Percentiles rank a stretch among this genome's conserved stretches.
These are phyloP conservation scores for Thelonectria olida DNA, from an alignment of 2,329 filamentous ascomycete genomes.

Conservation along the genomic window DNA sequence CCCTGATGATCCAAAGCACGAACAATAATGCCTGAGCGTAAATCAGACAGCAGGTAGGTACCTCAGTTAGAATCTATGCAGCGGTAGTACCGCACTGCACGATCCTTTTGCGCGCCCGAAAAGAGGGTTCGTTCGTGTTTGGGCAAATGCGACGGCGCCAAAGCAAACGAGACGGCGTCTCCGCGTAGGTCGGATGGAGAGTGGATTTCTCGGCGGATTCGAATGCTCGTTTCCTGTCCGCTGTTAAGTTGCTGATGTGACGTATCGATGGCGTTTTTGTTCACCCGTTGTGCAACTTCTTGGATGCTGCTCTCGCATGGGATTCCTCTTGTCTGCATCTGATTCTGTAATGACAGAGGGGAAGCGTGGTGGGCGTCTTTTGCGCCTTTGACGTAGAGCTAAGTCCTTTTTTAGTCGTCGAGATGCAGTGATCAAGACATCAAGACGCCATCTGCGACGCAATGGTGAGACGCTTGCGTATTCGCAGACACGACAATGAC, in stretches of 20 bases:
- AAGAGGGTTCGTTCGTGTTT: slow-evolving; percentile 10
- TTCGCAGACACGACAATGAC: not conserved
- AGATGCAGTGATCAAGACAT: slow-evolving; percentile 5
- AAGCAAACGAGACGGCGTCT: slow-evolving; percentile 18
- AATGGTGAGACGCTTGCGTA: slow-evolving; percentile 22
- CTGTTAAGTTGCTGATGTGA: slow-evolving; percentile 7
- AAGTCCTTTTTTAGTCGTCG: slow-evolving; percentile 11
- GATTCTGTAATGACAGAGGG: slow-evolving; percentile 14
- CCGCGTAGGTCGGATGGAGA: slow-evolving; percentile 15
- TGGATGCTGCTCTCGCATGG: not conserved
- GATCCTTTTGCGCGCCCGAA: slow-evolving; percentile 8
- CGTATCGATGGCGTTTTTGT: slow-evolving; percentile 9
- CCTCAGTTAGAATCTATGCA: no score
- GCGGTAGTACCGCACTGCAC: no score
- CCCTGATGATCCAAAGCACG: not conserved
- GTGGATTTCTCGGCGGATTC: slow-evolving; percentile 12
- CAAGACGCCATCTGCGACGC: slow-evolving; percentile 19
- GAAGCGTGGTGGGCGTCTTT: slow-evolving; percentile 27
- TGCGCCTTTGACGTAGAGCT: slow-evolving; percentile 10
- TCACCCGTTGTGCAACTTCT: slow-evolving; percentile 13
- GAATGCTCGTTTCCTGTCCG: not conserved
- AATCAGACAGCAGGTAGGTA: no score
- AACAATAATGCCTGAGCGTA: not conserved
- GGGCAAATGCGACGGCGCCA: slow-evolving; percentile 16
- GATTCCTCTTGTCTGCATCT: slow-evolving; percentile 6